Percentiles rank a stretch among this genome's conserved stretches.
phyloP scores from a whole-genome alignment of 768 basidiomycete genomes.

The Xerocomellus intermedius region DNA sequence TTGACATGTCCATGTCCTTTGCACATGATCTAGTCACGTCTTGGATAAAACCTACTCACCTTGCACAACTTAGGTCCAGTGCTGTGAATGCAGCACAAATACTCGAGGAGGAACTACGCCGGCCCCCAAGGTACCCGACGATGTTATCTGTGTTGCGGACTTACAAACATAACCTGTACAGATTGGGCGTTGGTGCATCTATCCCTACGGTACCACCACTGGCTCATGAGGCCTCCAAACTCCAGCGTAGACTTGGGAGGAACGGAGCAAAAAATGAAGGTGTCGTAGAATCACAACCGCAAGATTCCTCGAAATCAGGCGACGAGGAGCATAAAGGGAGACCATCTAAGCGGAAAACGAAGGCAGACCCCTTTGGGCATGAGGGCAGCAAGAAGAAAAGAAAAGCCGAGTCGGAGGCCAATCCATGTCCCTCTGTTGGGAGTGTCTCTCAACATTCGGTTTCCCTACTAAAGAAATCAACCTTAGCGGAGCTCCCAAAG shows the following conservation, averaged over 20 bases:
- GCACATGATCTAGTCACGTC: constrained; percentile 71
- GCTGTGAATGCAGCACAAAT: constrained; percentile 45
- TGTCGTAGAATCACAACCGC: constrained; percentile 34
- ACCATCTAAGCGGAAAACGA: constrained; percentile 57
- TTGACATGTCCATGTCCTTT: constrained; percentile 77
- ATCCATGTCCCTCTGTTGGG: background rate
- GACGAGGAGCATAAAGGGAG: constrained; percentile 58
- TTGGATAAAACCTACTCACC: constrained; percentile 64
- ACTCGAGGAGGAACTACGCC: constrained; percentile 64
- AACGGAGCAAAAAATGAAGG: constrained; percentile 46
- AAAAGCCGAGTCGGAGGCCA: constrained; percentile 27
- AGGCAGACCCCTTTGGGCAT: constrained; percentile 53
- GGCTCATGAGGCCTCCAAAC: constrained; percentile 55
- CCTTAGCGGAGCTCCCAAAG: background rate
- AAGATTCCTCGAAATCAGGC: constrained; percentile 33
- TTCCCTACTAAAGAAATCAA: background rate
- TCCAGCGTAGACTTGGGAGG: constrained; percentile 58
- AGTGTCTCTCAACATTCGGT: background rate
- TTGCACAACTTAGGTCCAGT: constrained; percentile 35
- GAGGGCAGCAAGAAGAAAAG: constrained; percentile 45
- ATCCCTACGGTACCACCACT: constrained; percentile 47
- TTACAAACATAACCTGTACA: constrained; percentile 28
- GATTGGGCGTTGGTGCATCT: constrained; percentile 74
- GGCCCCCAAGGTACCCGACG: constrained; percentile 59
- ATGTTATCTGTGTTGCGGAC: background rate